Percentiles rank a stretch among this genome's conserved stretches.
Evolutionary conservation across 805 yeast genomes (phyloP).

Genomic region (Saccharomycopsis fibuligera): DNA sequence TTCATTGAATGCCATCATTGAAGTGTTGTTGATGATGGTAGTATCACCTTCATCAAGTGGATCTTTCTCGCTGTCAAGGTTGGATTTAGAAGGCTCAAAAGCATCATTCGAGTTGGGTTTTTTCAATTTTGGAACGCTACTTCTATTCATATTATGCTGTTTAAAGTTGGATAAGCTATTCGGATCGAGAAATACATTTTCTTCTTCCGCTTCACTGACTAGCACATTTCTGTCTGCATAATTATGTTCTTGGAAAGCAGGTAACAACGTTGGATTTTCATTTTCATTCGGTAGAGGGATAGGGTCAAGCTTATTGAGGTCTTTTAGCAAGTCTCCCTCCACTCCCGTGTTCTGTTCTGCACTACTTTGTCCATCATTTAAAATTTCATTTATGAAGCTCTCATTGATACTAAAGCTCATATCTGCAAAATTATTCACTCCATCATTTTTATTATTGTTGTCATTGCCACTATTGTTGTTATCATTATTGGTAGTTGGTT

Average conservation of each 20-base stretch:
- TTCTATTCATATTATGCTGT: background rate
- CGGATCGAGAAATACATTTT: conserved; percentile 14
- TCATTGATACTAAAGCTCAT: conserved; percentile 20
- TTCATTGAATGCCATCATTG: conserved; percentile 17
- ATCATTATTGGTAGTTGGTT: background rate
- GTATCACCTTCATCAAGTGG: conserved; percentile 22
- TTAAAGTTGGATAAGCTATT: background rate
- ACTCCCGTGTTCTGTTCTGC: background rate
- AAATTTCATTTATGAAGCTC: conserved; percentile 18
- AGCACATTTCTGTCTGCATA: background rate
- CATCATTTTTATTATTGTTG: background rate
- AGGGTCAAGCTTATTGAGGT: background rate
- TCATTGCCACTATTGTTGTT: background rate
- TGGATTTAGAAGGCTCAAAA: background rate
- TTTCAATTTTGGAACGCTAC: too few relatives aligned
- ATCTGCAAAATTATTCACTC: conserved; percentile 3
- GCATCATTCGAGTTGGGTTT: background rate
- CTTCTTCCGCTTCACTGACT: background rate
- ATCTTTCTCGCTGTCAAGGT: background rate
- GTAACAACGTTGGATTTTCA: background rate
- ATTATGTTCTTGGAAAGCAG: conserved; percentile 6
- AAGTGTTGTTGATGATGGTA: conserved; percentile 20
- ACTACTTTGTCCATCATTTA: background rate
- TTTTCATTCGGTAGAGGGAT: too few relatives aligned
- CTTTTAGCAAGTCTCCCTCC: background rate